These are phyloP conservation scores for Calonectria leucothoes DNA, from an alignment of 2,329 filamentous ascomycete genomes.

Conservation along the genomic window DNA sequence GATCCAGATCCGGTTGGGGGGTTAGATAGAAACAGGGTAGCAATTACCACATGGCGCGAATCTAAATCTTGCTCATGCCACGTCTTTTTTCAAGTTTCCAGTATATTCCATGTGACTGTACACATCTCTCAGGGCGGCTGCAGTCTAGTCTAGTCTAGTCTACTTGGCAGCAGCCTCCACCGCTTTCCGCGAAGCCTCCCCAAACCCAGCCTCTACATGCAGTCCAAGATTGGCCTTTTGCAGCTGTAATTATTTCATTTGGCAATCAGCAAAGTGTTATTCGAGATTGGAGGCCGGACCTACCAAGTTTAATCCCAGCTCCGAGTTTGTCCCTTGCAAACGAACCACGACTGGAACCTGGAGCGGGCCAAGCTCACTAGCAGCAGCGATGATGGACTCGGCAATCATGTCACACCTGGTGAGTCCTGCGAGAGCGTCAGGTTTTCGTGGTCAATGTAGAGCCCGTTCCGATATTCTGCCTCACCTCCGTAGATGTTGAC, in stretches of 20 bases:
- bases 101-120: background rate
- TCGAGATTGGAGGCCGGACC: constrained; percentile 23
- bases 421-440: constrained; percentile 57
- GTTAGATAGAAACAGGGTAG: background rate
- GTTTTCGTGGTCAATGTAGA: no score
- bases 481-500: constrained; percentile 66
- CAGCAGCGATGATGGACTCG: constrained; percentile 58
- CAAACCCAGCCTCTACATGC: constrained; percentile 54
- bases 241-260: constrained; percentile 40
- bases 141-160: no score
- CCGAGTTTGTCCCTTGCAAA: constrained; percentile 60
- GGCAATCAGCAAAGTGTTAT: fast-evolving
- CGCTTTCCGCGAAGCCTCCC: constrained; percentile 46
- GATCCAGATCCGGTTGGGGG: background rate
- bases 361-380: constrained; percentile 49
- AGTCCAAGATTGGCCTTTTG: constrained; percentile 49
- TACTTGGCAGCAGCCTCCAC: constrained; percentile 48
- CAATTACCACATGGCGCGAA: background rate
- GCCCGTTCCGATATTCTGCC: background rate
- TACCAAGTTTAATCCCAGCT: constrained; percentile 54
- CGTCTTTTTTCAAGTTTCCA: background rate
- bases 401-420: constrained; percentile 64
- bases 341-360: constrained; percentile 58
- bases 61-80: background rate
- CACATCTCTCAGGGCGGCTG: background rate